phyloP scores from a whole-genome alignment of 495 filamentous ascomycete species.

The Penicillium pulvis region DNA sequence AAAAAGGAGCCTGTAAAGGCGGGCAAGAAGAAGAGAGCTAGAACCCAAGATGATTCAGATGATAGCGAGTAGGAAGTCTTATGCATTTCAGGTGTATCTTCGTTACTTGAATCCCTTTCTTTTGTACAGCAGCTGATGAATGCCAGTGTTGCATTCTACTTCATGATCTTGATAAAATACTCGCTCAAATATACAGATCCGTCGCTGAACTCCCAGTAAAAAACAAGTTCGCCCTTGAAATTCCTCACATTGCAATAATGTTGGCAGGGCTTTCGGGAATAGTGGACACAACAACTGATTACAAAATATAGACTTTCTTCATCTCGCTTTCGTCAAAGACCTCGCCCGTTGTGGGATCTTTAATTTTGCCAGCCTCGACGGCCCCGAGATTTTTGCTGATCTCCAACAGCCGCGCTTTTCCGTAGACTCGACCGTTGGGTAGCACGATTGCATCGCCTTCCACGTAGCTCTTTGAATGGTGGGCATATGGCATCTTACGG shows the following conservation, averaged over 20 bases:
- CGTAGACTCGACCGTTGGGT: slow-evolving; percentile 86
- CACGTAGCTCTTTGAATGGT: slow-evolving; percentile 89
- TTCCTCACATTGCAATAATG: too few relatives aligned
- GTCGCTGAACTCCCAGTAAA: too few relatives aligned
- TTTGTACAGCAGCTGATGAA: too few relatives aligned
- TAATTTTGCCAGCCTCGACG: slow-evolving; percentile 60
- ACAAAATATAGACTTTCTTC: slow-evolving; percentile 90
- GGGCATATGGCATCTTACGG: slow-evolving; percentile 84
- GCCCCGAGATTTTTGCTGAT: slow-evolving; percentile 67
- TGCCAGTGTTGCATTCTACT: too few relatives aligned
- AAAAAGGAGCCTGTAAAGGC: slow-evolving; percentile 55
- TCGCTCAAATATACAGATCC: too few relatives aligned
- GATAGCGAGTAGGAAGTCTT: slow-evolving; percentile 31
- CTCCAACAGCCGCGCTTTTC: slow-evolving; percentile 69
- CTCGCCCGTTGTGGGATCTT: slow-evolving; percentile 79
- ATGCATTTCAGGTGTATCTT: too few relatives aligned
- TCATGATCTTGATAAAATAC: too few relatives aligned
- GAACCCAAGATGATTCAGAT: slow-evolving; percentile 41
- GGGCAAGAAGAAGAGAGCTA: slow-evolving; percentile 38
- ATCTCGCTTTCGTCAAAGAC: slow-evolving; percentile 60
- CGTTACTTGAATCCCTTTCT: too few relatives aligned
- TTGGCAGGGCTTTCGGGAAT: too few relatives aligned
- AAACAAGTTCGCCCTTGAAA: too few relatives aligned
- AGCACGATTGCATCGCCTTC: slow-evolving; percentile 84
- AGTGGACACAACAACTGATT: slow-evolving; percentile 12